Evolutionary conservation across 345 rosid species (phyloP).

Genomic region (Sisymbrium irio): DNA sequence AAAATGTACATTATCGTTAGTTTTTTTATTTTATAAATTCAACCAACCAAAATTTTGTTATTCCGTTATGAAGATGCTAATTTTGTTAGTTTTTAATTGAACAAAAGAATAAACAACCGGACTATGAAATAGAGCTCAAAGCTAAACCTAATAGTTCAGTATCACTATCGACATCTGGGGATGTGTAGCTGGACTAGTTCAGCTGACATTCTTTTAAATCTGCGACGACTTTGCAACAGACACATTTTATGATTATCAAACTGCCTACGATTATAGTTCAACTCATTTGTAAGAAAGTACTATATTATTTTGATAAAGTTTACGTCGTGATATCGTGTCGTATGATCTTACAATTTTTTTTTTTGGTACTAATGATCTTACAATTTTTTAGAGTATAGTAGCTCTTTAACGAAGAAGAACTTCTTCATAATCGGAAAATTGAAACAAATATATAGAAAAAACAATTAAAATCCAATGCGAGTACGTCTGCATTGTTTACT

Average conservation of each 20-base stretch:
- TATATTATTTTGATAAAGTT: neutral
- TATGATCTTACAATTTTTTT: neutral
- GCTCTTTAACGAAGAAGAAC: neutral
- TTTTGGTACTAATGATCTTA: too few relatives aligned
- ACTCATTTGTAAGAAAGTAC: neutral
- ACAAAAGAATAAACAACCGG: neutral
- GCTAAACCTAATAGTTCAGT: neutral
- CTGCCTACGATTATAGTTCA: neutral
- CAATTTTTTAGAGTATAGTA: neutral
- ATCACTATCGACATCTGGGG: neutral
- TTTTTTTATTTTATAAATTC: slow-evolving; percentile 16
- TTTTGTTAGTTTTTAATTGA: neutral
- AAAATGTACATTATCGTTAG: neutral
- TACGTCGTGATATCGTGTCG: neutral
- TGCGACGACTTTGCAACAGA: neutral
- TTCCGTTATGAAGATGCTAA: slow-evolving; percentile 17
- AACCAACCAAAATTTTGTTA: slow-evolving; percentile 23
- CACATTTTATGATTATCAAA: neutral
- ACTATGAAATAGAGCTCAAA: neutral
- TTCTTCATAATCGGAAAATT: neutral
- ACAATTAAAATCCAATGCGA: neutral
- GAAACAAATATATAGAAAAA: neutral
- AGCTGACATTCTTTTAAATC: neutral
- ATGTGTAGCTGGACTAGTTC: neutral
- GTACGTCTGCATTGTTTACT: neutral